Evolutionary conservation across 805 yeast species (phyloP).

Genomic region (Metschnikowia hibisci): DNA sequence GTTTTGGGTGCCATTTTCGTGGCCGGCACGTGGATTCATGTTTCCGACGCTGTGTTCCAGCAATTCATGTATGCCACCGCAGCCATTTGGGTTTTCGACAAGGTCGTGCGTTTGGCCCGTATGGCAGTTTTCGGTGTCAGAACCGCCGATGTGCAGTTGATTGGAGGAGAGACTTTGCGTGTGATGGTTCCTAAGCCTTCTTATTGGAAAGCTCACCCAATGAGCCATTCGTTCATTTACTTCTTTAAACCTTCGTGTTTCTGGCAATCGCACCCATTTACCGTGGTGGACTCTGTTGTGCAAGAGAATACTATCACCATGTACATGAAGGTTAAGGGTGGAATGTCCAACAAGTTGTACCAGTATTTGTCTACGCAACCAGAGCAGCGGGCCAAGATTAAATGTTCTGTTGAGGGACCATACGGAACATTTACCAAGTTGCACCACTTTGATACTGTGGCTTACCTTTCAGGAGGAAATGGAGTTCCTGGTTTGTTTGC

Average conservation of each 20-base stretch:
- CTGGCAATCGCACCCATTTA: slow-evolving; percentile 77
- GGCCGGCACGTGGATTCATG: slow-evolving; percentile 56
- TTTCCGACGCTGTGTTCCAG: slow-evolving; percentile 40
- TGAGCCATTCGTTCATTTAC: slow-evolving; percentile 54
- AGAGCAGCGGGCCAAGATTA: slow-evolving; percentile 31
- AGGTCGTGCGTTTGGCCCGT: slow-evolving; percentile 33
- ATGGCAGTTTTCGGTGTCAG: slow-evolving; percentile 35
- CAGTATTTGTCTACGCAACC: slow-evolving; percentile 26
- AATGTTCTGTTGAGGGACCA: slow-evolving; percentile 57
- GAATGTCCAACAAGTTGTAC: slow-evolving; percentile 47
- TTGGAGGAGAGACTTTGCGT: slow-evolving; percentile 46
- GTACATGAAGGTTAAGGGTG: slow-evolving; percentile 52
- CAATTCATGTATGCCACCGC: slow-evolving; percentile 36
- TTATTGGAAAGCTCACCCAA: slow-evolving; percentile 49
- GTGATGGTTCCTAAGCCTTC: slow-evolving; percentile 47
- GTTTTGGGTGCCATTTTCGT: slow-evolving; percentile 43
- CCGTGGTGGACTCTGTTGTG: slow-evolving; percentile 44
- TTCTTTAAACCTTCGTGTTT: slow-evolving; percentile 49
- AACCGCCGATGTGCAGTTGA: slow-evolving; percentile 33
- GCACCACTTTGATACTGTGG: slow-evolving; percentile 42
- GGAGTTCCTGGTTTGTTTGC: slow-evolving; percentile 58
- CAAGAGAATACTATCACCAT: slow-evolving; percentile 40
- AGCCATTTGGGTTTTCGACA: slow-evolving; percentile 41
- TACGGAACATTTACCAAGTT: slow-evolving; percentile 51
- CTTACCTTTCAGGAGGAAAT: slow-evolving; percentile 61